These are phyloP conservation scores for Prosopis cineraria DNA, from an alignment of 306 rosid genomes.

Conservation along the genomic window DNA sequence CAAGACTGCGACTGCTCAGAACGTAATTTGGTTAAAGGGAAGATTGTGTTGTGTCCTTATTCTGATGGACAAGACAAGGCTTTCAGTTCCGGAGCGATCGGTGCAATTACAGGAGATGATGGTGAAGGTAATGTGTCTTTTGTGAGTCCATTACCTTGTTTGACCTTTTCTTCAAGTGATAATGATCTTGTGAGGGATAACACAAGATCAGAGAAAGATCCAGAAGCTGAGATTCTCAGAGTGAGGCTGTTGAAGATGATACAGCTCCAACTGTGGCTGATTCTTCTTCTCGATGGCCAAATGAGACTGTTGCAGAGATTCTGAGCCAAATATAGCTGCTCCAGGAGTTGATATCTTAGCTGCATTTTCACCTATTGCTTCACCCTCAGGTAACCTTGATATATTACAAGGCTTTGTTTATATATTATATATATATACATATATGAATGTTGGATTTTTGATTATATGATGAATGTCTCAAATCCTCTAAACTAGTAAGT, in stretches of 20 bases:
- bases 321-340: constrained; percentile 43
- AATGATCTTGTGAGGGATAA: background rate
- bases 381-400: constrained; percentile 18
- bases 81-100: constrained; percentile 27
- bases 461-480: no score
- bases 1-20: background rate
- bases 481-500: no score
- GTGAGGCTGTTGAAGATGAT: background rate
- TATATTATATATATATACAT: no score
- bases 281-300: constrained; percentile 47
- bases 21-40: constrained; percentile 32
- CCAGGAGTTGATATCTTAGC: constrained; percentile 41
- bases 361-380: constrained; percentile 29
- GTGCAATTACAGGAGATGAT: background rate
- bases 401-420: no score
- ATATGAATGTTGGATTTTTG: no score
- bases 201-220: background rate
- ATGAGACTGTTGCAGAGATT: constrained; percentile 19
- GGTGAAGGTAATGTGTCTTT: background rate
- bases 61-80: background rate
- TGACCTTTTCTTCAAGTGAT: background rate
- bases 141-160: constrained; percentile 26
- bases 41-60: constrained; percentile 35
- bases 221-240: constrained; percentile 8
- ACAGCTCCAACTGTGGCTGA: constrained; percentile 29